phyloP scores from a whole-genome alignment of 1,284 basidiomycete genomes.

The Cutaneotrichosporon arboriforme region DNA sequence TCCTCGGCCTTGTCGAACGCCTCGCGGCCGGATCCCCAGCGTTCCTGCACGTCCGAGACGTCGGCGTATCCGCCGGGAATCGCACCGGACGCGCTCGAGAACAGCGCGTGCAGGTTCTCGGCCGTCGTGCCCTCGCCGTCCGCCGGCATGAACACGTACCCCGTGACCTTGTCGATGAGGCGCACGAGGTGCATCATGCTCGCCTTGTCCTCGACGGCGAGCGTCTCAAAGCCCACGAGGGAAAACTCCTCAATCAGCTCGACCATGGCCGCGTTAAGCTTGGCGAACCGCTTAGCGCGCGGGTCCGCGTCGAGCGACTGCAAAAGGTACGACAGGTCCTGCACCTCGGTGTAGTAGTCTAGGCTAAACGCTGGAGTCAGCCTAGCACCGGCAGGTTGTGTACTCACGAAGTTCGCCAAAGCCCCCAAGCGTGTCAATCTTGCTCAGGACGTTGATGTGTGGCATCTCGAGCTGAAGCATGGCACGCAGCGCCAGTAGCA shows the following conservation, averaged over 20 bases:
- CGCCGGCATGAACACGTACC: slow-evolving; percentile 71
- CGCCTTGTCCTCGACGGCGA: slow-evolving; percentile 91
- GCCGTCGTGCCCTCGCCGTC: slow-evolving; percentile 46
- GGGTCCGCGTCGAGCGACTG: slow-evolving; percentile 60
- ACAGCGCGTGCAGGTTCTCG: slow-evolving; percentile 62
- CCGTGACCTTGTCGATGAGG: slow-evolving; percentile 79
- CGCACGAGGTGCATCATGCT: slow-evolving; percentile 83
- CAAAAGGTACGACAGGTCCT: slow-evolving; percentile 85
- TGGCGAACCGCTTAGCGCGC: slow-evolving; percentile 62
- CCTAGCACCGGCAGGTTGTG: not conserved
- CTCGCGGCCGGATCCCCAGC: slow-evolving; percentile 74
- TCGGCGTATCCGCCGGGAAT: slow-evolving; percentile 56
- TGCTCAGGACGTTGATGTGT: slow-evolving; percentile 90
- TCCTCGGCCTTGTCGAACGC: slow-evolving; percentile 73
- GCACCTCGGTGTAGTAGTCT: slow-evolving; percentile 96
- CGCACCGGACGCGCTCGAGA: slow-evolving; percentile 60
- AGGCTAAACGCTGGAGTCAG: slow-evolving; percentile 77
- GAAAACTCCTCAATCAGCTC: slow-evolving; percentile 89
- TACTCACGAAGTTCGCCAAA: slow-evolving; percentile 79
- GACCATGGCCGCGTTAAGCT: slow-evolving; percentile 82
- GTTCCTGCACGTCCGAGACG: slow-evolving; percentile 75
- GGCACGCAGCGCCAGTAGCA: slow-evolving; percentile 84
- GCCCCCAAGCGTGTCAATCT: slow-evolving; percentile 80
- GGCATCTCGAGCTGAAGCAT: slow-evolving; percentile 99
- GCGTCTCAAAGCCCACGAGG: slow-evolving; percentile 93